phyloP scores from a whole-genome alignment of 345 rosid species.

The Dovyalis caffra region DNA sequence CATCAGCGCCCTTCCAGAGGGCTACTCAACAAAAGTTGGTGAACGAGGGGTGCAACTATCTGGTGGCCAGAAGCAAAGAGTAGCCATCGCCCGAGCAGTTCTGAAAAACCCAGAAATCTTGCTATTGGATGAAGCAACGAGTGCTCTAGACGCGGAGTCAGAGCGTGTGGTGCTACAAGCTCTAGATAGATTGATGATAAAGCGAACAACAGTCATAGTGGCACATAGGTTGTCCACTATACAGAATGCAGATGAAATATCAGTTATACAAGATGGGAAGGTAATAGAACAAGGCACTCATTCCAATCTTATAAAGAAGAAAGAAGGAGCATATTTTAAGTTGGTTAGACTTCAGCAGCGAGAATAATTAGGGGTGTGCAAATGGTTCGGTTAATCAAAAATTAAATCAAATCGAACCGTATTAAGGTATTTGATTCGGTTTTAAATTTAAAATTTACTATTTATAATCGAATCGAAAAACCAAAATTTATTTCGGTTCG shows the following conservation, averaged over 20 bases:
- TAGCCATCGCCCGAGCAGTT: conserved; percentile 58
- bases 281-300: conserved; percentile 81
- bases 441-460: no score
- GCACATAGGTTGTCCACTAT: conserved; percentile 87
- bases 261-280: conserved; percentile 69
- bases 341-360: conserved; percentile 70
- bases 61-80: conserved; percentile 59
- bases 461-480: no score
- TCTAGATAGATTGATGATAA: conserved; percentile 65
- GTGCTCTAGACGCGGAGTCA: conserved; percentile 56
- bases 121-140: conserved; percentile 62
- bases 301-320: conserved; percentile 51
- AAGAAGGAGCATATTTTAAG: conserved; percentile 71
- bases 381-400: no score
- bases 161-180: conserved; percentile 86
- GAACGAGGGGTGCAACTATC: conserved; percentile 75
- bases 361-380: no score
- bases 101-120: conserved; percentile 54
- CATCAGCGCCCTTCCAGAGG: conserved; percentile 73
- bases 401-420: no score
- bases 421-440: no score
- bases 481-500: no score
- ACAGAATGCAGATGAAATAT: conserved; percentile 65
- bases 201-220: conserved; percentile 73
- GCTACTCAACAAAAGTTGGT: conserved; percentile 74